These are phyloP conservation scores for Conoideocrella luteorostrata DNA, from an alignment of 2,329 filamentous ascomycete genomes.

Conservation along the genomic window DNA sequence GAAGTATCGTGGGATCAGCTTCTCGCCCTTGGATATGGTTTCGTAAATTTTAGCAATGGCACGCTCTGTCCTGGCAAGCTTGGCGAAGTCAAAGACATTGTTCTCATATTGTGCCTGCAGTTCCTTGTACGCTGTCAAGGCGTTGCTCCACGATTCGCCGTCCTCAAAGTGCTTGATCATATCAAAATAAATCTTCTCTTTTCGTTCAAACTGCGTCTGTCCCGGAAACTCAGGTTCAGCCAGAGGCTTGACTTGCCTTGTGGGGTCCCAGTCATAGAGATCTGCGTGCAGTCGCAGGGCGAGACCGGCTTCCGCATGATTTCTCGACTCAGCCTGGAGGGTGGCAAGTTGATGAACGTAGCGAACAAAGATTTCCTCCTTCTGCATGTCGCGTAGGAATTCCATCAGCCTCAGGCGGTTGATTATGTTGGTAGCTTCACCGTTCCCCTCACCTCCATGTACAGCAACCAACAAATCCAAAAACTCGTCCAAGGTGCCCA, in stretches of 20 bases:
- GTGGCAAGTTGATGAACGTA: conserved; percentile 89
- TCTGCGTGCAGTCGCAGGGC: conserved; percentile 87
- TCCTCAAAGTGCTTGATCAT: conserved; percentile 95
- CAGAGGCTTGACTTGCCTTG: conserved; percentile 57
- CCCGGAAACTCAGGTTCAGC: conserved; percentile 70
- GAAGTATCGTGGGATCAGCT: conserved; percentile 78
- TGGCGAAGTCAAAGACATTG: conserved; percentile 84
- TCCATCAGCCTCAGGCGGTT: conserved; percentile 90
- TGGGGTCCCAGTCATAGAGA: conserved; percentile 84
- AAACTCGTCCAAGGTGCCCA: conserved; percentile 82
- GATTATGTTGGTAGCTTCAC: conserved; percentile 76
- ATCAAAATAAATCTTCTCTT: conserved; percentile 85
- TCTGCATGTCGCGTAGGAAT: conserved; percentile 92
- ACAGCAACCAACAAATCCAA: conserved; percentile 86
- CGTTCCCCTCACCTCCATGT: conserved; percentile 66
- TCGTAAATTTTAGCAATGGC: conserved; percentile 93
- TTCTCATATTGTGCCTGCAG: conserved; percentile 86
- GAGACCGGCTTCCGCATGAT: conserved; percentile 81
- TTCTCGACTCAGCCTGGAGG: conserved; percentile 67
- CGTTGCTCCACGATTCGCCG: conserved; percentile 88
- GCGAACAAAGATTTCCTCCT: conserved; percentile 91
- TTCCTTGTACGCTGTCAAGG: conserved; percentile 81
- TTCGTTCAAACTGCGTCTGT: conserved; percentile 85
- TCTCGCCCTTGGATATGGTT: conserved; percentile 74
- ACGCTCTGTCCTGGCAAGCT: conserved; percentile 80